A percentile compares a stretch with the other conserved stretches of the same genome.
Conservation (phyloP, 208 protist genomes). For the Blastocrithidia nonstop region DNA sequence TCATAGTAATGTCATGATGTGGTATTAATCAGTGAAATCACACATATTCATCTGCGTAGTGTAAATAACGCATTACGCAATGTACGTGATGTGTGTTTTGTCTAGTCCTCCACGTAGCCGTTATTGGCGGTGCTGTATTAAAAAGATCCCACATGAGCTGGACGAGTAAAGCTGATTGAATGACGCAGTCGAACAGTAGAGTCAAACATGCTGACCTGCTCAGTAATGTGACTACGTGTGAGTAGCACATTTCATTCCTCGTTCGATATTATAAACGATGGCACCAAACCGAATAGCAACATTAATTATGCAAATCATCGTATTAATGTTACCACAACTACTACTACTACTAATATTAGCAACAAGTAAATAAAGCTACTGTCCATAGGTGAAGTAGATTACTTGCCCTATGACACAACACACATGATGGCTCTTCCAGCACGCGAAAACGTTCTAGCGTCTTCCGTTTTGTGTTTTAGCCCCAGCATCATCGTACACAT, state of each 20-base stretch:
- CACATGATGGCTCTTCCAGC: conserved; percentile 53
- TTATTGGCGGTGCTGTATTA: conserved; percentile 70
- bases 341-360: background rate
- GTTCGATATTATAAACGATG: no score
- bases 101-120: conserved; percentile 48
- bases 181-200: conserved; percentile 64
- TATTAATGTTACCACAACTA: background rate
- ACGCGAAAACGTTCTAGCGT: conserved; percentile 38
- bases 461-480: conserved; percentile 52
- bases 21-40: conserved; percentile 23
- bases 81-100: conserved; percentile 78
- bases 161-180: conserved; percentile 67
- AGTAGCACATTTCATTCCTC: conserved; percentile 13
- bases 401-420: conserved; percentile 63
- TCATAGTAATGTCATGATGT: conserved; percentile 5
- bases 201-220: conserved; percentile 64
- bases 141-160: conserved; percentile 60
- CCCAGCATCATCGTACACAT: conserved; percentile 68
- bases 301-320: background rate
- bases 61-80: conserved; percentile 46
- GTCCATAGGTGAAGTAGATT: conserved; percentile 62
- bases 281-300: no score
- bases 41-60: conserved; percentile 15
- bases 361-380: conserved; percentile 23
- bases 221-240: conserved; percentile 57